Evolutionary conservation across 495 filamentous ascomycete genomes (phyloP).

Genomic region (Aspergillus panamensis): DNA sequence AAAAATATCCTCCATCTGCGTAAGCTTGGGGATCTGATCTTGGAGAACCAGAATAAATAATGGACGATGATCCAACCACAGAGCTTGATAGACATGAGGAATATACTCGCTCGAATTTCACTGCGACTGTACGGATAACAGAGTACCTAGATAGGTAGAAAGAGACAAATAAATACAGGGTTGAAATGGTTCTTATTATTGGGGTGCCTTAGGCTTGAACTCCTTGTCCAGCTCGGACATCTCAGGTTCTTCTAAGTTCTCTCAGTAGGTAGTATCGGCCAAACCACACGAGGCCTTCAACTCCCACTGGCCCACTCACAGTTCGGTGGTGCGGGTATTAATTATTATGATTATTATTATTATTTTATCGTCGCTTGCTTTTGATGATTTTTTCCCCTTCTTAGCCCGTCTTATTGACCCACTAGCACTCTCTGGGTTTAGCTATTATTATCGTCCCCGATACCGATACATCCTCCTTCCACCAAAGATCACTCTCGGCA

Average conservation of each 20-base stretch:
- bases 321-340: neutral
- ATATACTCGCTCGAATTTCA: too few species aligned
- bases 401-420: too few species aligned
- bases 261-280: neutral
- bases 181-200: neutral
- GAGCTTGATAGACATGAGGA: neutral
- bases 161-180: neutral
- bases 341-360: neutral
- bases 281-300: neutral
- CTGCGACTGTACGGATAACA: neutral
- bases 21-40: neutral
- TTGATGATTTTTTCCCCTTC: too few species aligned
- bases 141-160: neutral
- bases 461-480: neutral
- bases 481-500: neutral
- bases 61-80: neutral
- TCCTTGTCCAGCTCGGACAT: neutral
- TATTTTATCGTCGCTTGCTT: neutral
- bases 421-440: neutral
- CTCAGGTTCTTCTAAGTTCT: neutral
- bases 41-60: neutral
- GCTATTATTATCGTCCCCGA: neutral
- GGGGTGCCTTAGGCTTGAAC: too few species aligned
- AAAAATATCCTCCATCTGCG: conserved; percentile 1
- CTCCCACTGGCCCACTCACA: neutral